phyloP scores from a whole-genome alignment of 306 rosid genomes.

The Cyclanthera cordifolia region DNA sequence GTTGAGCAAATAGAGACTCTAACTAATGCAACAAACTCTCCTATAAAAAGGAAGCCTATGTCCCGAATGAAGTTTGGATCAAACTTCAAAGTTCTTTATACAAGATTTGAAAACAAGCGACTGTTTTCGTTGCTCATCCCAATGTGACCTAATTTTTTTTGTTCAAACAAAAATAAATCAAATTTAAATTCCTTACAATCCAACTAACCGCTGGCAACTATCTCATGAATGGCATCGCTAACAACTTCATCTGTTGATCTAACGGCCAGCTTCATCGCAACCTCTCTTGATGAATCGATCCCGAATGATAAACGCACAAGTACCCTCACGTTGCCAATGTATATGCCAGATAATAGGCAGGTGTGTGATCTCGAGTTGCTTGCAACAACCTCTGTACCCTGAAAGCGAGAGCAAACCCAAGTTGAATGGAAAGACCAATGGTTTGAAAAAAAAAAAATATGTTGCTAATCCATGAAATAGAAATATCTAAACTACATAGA shows the following conservation, averaged over 20 bases:
- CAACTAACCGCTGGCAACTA: constrained; percentile 82
- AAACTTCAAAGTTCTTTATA: constrained; percentile 6
- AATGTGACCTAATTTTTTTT: not conserved
- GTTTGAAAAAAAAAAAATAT: not conserved
- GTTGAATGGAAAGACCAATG: not conserved
- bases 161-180: not conserved
- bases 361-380: constrained; percentile 91
- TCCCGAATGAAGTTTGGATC: not conserved
- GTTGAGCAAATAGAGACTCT: not conserved
- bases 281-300: constrained; percentile 77
- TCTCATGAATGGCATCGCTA: constrained; percentile 78
- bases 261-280: constrained; percentile 83
- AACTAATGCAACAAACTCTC: constrained; percentile 11
- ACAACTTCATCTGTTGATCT: constrained; percentile 67
- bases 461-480: not conserved
- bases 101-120: no score
- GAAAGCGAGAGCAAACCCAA: constrained; percentile 13
- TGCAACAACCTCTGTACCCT: constrained; percentile 80
- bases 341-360: constrained; percentile 69
- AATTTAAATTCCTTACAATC: not conserved
- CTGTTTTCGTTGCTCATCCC: constrained; percentile 2
- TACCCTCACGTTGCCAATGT: constrained; percentile 68
- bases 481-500: not conserved
- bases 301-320: constrained; percentile 80
- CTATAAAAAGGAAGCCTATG: not conserved